Base-by-base conservation (phyloP, 2,329 filamentous ascomycete genomes). In the Beauveria medogensis region DNA sequence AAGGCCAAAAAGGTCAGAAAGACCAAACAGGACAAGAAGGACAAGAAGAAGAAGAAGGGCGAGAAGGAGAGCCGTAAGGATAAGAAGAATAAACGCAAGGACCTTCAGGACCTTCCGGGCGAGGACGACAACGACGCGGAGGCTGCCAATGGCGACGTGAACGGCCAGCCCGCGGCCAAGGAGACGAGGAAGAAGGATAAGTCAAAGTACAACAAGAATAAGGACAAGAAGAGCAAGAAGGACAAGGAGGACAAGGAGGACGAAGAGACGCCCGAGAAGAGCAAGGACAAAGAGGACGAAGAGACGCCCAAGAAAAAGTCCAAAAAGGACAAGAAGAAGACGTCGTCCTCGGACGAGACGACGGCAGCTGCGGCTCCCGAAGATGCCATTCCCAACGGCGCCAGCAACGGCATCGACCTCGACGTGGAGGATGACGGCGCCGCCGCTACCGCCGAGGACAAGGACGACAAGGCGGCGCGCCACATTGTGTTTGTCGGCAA, bases 401-500 rank as follows among this genome's bases (percentile, higher is more conserved):
- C 57, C 34, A 54, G 54, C 63, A 61, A 64, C 60, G 62, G 60
- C 51, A 64, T 47, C 20, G 50, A 59, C 41, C 28, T 63, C 9
- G 56, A 57, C 62, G 24, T 52, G 9, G 61, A 65, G 58, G 61
- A 55, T 37, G 60, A 63, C 26, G 57, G 66, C 28, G 64, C 62
- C 16, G 58, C 60, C 16, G 58, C 60, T 40, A 62, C 64, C 14
- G 51, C 62, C 40, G 44, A 60, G 10, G 59, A 51, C 60, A 64
- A 63, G 63, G 65, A 61, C 65, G 37, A 64, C 51, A 69, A 72
- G 54, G 62, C 63, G 52, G 68, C 70, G 59, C 70, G 70, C 41
- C 65, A 68, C 68, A 75, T 73, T 63, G 67, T 69, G 66, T 71
- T 70, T 40, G 65, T 69, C 22, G 91, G 93, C 72, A 97, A 97